Percentiles rank a stretch among this genome's conserved stretches.
Conservation (phyloP, 768 basidiomycete species). For the Clathrus columnatus region DNA sequence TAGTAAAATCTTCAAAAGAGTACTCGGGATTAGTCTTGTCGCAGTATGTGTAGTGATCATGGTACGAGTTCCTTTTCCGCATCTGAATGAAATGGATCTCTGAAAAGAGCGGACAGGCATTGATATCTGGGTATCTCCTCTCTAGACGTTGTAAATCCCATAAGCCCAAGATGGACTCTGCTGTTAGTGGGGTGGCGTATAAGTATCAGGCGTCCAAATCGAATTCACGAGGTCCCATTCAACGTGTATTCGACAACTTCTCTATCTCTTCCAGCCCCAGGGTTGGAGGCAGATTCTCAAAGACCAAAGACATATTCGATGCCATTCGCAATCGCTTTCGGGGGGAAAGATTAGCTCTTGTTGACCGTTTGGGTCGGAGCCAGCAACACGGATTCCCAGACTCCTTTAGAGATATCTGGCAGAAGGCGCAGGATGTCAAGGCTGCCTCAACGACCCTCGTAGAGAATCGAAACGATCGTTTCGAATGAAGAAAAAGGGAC, state of each 20-base stretch:
- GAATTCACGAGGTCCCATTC: not conserved
- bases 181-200: not conserved
- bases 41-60: not conserved
- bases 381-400: no score
- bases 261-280: not conserved
- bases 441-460: no score
- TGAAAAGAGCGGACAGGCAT: no score
- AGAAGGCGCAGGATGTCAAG: no score
- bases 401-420: no score
- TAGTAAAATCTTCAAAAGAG: not conserved
- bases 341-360: not conserved
- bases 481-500: no score
- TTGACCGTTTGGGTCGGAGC: no score
- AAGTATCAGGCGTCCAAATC: not conserved
- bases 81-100: not conserved
- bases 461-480: no score
- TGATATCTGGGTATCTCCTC: not conserved
- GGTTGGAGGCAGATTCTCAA: not conserved
- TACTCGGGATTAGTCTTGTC: not conserved
- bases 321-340: not conserved
- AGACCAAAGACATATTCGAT: not conserved
- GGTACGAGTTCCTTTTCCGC: not conserved
- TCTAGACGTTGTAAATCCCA: not conserved
- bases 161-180: not conserved
- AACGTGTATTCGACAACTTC: not conserved